These are phyloP conservation scores for Wickerhamiella azyma DNA, from an alignment of 805 yeast species.

Conservation along the genomic window DNA sequence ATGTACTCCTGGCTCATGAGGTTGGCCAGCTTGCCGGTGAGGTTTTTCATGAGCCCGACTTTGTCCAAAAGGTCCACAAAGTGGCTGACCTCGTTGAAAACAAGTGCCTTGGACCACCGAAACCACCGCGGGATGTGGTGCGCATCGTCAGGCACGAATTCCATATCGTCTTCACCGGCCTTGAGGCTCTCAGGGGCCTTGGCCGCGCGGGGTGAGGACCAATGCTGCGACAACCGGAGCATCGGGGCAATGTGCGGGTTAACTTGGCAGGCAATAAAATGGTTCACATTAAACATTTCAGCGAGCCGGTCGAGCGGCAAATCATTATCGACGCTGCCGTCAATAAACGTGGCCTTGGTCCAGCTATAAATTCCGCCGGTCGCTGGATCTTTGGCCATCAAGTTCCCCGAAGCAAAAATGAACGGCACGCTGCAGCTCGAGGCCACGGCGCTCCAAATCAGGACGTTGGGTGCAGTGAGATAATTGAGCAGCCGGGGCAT, in stretches of 20 bases:
- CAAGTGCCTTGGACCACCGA: constrained; percentile 36
- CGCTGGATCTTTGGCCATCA: constrained; percentile 66
- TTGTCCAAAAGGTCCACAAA: constrained; percentile 59
- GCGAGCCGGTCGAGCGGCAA: constrained; percentile 79
- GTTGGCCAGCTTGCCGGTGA: constrained; percentile 59
- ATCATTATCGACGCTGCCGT: constrained; percentile 93
- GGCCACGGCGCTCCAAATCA: constrained; percentile 78
- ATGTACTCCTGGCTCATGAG: constrained; percentile 75
- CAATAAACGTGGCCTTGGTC: constrained; percentile 75
- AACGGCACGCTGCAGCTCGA: constrained; percentile 95
- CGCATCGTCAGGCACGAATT: constrained; percentile 6
- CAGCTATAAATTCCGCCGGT: constrained; percentile 69
- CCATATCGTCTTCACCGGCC: constrained; percentile 5
- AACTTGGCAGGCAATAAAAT: constrained; percentile 94
- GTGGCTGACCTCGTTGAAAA: constrained; percentile 64
- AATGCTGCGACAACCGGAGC: constrained; percentile 30
- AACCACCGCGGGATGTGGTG: constrained; percentile 6
- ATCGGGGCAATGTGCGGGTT: constrained; percentile 93
- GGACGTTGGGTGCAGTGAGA: constrained; percentile 83
- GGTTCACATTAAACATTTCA: constrained; percentile 96
- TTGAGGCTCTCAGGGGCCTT: constrained; percentile 30
- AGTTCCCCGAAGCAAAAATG: constrained; percentile 70
- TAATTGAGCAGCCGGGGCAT: constrained; percentile 81
- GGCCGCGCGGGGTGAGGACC: constrained; percentile 28
- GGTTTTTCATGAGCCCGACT: constrained; percentile 59